These are phyloP conservation scores for Xenoacremonium recifei DNA, from an alignment of 2,329 filamentous ascomycete genomes.

Conservation along the genomic window DNA sequence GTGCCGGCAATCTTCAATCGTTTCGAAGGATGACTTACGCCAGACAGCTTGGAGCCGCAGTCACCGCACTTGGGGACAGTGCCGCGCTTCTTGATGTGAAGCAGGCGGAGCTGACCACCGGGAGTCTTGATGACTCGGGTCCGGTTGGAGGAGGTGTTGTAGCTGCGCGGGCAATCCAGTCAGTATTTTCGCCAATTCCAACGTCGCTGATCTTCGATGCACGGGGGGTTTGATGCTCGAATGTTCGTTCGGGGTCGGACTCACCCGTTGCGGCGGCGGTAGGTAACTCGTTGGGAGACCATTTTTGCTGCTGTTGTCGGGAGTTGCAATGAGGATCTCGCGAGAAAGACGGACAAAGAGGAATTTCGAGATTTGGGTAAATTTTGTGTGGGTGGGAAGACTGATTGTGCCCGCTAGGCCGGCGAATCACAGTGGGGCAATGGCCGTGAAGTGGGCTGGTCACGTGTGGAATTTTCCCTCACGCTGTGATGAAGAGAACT, in stretches of 20 bases:
- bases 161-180: conserved; percentile 52
- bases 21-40: conserved; percentile 68
- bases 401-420: conserved; percentile 36
- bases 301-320: conserved; percentile 52
- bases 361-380: conserved; percentile 43
- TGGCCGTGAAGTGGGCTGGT: conserved; percentile 1
- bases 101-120: conserved; percentile 90
- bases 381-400: conserved; percentile 42
- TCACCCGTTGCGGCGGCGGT: conserved; percentile 80
- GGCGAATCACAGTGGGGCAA: conserved; percentile 33
- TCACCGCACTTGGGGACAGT: conserved; percentile 99
- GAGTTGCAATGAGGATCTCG: conserved; percentile 36
- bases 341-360: conserved; percentile 32
- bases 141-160: conserved; percentile 98
- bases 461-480: too few species aligned
- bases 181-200: conserved; percentile 11
- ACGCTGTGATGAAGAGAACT: too few species aligned
- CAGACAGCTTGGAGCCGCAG: conserved; percentile 95
- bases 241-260: conserved; percentile 39
- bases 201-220: conserved; percentile 19
- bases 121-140: conserved; percentile 95
- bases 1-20: conserved; percentile 10
- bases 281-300: conserved; percentile 59
- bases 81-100: conserved; percentile 99
- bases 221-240: too few species aligned